phyloP scores from a whole-genome alignment of 345 rosid species.

The Gossypium bickii region DNA sequence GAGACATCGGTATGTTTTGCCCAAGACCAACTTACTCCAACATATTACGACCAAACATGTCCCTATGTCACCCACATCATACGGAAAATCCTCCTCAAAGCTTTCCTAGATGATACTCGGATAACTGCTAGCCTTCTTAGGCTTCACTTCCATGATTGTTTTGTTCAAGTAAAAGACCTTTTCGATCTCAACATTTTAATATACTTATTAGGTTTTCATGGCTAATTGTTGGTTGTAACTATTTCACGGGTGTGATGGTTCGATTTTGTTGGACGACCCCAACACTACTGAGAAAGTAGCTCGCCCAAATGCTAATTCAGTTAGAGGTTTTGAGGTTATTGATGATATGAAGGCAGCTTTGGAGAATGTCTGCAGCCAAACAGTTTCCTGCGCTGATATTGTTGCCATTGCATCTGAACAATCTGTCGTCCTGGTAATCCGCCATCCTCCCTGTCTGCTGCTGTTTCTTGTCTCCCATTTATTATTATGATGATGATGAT shows the following conservation, averaged over 20 bases:
- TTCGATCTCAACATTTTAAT: not conserved
- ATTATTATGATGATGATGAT: not conserved
- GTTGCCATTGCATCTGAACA: constrained; percentile 35
- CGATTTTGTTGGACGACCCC: constrained; percentile 52
- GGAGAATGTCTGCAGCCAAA: not conserved
- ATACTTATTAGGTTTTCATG: not conserved
- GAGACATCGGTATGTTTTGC: constrained; percentile 10
- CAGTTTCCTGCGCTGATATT: constrained; percentile 11
- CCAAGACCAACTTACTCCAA: constrained; percentile 24
- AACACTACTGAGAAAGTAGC: constrained; percentile 47
- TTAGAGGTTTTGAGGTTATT: constrained; percentile 54
- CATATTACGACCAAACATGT: constrained; percentile 30
- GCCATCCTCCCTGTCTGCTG: not conserved
- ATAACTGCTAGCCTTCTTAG: constrained; percentile 44
- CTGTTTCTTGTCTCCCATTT: not conserved
- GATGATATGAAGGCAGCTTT: constrained; percentile 26
- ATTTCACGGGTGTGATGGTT: constrained; percentile 61
- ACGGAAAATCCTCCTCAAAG: constrained; percentile 12
- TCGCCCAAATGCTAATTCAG: constrained; percentile 44
- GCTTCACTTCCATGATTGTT: constrained; percentile 51
- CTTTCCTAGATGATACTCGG: constrained; percentile 25
- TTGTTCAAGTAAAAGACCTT: constrained; percentile 22
- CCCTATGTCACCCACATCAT: constrained; percentile 29
- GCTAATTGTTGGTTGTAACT: not conserved
- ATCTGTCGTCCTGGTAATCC: constrained; percentile 35